phyloP scores from a whole-genome alignment of 2,329 filamentous ascomycete genomes.

The Ophiostoma populinum region DNA sequence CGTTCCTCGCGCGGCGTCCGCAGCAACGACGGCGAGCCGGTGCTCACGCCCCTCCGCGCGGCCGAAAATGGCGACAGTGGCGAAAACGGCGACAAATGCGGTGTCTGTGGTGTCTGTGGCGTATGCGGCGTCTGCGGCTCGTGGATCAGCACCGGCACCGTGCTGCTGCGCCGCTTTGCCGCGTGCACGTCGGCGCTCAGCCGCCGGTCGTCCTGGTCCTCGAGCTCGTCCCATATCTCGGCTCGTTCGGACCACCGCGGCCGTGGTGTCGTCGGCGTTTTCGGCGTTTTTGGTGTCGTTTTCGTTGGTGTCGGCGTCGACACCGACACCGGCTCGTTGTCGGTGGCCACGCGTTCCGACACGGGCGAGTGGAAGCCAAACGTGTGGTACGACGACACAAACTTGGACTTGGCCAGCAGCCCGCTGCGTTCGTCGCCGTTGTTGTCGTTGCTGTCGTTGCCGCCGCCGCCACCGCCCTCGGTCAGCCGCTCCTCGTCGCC shows the following conservation, averaged over 20 bases:
- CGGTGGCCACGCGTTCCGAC: too few relatives aligned
- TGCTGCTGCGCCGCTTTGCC: constrained; percentile 29
- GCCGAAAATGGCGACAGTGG: constrained; percentile 13
- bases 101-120: neutral
- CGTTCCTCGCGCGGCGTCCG: constrained; percentile 8
- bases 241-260: constrained; percentile 47
- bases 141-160: constrained; percentile 27
- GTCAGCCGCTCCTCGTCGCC: constrained; percentile 17
- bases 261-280: neutral
- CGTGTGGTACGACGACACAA: constrained; percentile 26
- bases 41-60: constrained; percentile 18
- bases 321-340: neutral
- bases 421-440: constrained; percentile 17
- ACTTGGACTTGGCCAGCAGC: constrained; percentile 11
- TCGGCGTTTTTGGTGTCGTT: constrained; percentile 18
- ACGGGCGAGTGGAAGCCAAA: constrained; percentile 21
- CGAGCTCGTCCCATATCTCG: constrained; percentile 78
- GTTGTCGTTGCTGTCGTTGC: too few relatives aligned
- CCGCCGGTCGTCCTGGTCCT: constrained; percentile 45
- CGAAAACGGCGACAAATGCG: neutral
- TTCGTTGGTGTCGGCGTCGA: constrained; percentile 1
- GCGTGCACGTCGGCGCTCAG: constrained; percentile 5
- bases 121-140: neutral
- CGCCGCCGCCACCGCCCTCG: neutral
- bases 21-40: constrained; percentile 11